Base-by-base conservation (phyloP, 768 basidiomycete genomes). In the Austroboletus eburneus region DNA sequence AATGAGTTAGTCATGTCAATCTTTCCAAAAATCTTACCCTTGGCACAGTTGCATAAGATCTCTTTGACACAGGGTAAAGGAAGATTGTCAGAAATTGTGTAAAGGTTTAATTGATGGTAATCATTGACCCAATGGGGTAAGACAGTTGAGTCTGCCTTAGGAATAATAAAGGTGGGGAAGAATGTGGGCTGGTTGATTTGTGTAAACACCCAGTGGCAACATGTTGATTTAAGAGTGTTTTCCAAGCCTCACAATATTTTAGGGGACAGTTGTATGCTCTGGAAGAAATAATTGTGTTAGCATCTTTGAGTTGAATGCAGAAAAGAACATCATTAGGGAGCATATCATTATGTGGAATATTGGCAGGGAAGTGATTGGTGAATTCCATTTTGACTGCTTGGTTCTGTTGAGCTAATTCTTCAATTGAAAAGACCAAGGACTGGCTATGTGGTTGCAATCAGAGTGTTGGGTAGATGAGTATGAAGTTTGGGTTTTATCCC, bases 91-190 rank as follows among this genome's bases (percentile, higher is more conserved):
- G 57, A 40, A 0, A 65, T 23, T 0, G 58, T 66, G 30, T 63
- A 62, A 0, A n/a, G 3, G 25, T 69, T 69, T 0, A 70, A 29
- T 0, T 36, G 0, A 0, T 58, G 46, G 38, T 59, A 69, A 16
- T 69, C 55, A 29, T 70, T 68, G 0, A 67, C 58, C 67, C 61
- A 65, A 0, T 49, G 49, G 0, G 64, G 68, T 0, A 65, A 39
- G 0, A 48, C 61, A 0, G 42, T 48, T 0, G 57, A 58, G 24
- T 72, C 67, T 0, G 62, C 34, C 36, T 69, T 72, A 0, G 66
- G 69, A 3, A 74, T 66, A 1, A 74, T 57, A 45, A 74, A 76
- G 0, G 64, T 4, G 0, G 69, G 72, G 0, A 65, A 76, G 66
- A 64, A 35, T 57, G 64, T 0, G 40, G 34, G 0, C 62, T 68